These are phyloP conservation scores for Fusarium sp. DNA, from an alignment of 2,329 filamentous ascomycete genomes.

Conservation along the genomic window DNA sequence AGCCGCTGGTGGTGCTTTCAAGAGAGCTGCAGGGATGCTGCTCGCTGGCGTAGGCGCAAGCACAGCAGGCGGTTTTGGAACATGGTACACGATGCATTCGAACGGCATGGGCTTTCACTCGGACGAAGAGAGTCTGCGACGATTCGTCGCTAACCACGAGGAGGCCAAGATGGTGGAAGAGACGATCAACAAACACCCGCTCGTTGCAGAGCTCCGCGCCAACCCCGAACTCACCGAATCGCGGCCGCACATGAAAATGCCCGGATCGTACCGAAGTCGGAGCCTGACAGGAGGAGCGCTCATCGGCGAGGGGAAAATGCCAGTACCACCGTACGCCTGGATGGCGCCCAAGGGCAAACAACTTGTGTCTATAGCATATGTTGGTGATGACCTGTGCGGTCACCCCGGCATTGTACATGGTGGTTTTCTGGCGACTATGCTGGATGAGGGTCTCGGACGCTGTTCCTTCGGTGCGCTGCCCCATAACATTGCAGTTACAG, in stretches of 20 bases:
- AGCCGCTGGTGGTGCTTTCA: constrained; percentile 33
- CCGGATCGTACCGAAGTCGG: constrained; percentile 71
- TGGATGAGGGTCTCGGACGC: constrained; percentile 88
- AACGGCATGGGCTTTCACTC: constrained; percentile 52
- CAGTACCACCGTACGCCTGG: constrained; percentile 84
- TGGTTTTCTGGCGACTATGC: constrained; percentile 87
- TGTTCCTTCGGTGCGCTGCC: constrained; percentile 91
- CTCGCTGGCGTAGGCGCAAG: constrained; percentile 46
- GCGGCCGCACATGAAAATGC: constrained; percentile 88
- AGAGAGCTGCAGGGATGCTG: constrained; percentile 38
- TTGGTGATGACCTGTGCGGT: constrained; percentile 84
- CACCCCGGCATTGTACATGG: constrained; percentile 93
- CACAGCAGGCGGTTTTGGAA: constrained; percentile 46
- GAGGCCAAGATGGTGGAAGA: constrained; percentile 71
- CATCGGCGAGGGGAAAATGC: constrained; percentile 76
- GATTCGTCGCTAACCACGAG: constrained; percentile 68
- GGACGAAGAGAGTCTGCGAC: constrained; percentile 76
- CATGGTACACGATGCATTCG: constrained; percentile 49
- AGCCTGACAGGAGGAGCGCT: constrained; percentile 87
- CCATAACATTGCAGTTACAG: constrained; percentile 86
- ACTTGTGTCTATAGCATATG: constrained; percentile 77
- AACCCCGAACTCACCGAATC: constrained; percentile 76
- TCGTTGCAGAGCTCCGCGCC: constrained; percentile 74
- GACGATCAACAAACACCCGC: constrained; percentile 77
- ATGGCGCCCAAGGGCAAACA: constrained; percentile 74